Base-by-base conservation (phyloP, 2,329 filamentous ascomycete genomes). In the Aspergillus sp. region DNA sequence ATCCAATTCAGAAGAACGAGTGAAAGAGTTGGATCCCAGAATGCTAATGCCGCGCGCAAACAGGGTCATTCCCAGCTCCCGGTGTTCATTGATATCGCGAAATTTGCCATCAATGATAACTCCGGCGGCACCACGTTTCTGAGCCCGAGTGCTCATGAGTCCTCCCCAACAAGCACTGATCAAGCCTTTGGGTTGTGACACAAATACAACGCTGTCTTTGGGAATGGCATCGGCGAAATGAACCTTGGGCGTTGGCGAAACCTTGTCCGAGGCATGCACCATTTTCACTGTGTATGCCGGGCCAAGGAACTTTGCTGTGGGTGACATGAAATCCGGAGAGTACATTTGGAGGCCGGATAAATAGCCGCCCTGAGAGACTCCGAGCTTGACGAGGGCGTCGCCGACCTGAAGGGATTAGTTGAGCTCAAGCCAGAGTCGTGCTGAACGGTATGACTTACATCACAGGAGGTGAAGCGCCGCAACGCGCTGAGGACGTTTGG, bases 101-200 rank as follows among this genome's bases (percentile, higher is more conserved):
- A 78, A 74, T 10, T 70, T 69, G 6, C 77, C 76, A 65, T 79
- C 76, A 50, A 79, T 70, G 5, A 79, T 69, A 4, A 76, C 73
- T 15, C 76, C 77, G 4, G 68, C 69, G 3, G 75, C 76, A 5
- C 74, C 76, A 1, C 72, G 62, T 17, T 67, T 64, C 60, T 74
- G 68, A 0, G 75, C 73, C 2, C 75, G 64, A 5, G 71, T 74
- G 32, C 69, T 73, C 76, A 79, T 79, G 43, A 79, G 59, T 1
- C 76, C 77, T 15, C 77, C 77, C 69, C 70, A 79, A 58, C 74
- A 76, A 5, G 76, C 75, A 38, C 69, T 74, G 49, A 71, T 69
- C 8, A 72, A 54, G 2, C 65, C 68, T 51, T 69, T 69, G 0
- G 77, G 76, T 55, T 76, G 74, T 0, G 71, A 74, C 3, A 79